These are phyloP conservation scores for Immersiella caudata DNA, from an alignment of 495 filamentous ascomycete genomes.

Conservation along the genomic window DNA sequence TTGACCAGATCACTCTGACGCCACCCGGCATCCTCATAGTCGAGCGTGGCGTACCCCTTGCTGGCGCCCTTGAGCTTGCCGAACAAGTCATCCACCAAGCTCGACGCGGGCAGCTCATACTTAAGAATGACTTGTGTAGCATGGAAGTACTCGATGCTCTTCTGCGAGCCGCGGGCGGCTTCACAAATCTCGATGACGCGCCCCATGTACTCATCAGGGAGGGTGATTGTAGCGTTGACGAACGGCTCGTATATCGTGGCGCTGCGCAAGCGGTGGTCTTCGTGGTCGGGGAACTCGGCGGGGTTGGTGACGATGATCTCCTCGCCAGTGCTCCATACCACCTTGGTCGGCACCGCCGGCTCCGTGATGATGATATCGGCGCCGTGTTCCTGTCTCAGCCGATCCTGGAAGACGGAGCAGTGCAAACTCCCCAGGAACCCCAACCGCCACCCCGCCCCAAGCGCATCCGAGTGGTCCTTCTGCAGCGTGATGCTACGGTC, in stretches of 20 bases:
- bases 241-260: constrained; percentile 77
- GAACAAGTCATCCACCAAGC: constrained; percentile 95
- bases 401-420: constrained; percentile 97
- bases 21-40: constrained; percentile 95
- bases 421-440: constrained; percentile 96
- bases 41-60: constrained; percentile 73
- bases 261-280: constrained; percentile 58
- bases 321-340: constrained; percentile 72
- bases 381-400: constrained; percentile 92
- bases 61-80: constrained; percentile 92
- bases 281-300: constrained; percentile 78
- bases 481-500: constrained; percentile 91
- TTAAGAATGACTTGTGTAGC: constrained; percentile 94
- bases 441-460: constrained; percentile 91
- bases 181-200: constrained; percentile 96
- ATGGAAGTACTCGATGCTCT: constrained; percentile 86
- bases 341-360: constrained; percentile 88
- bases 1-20: constrained; percentile 79
- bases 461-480: constrained; percentile 89
- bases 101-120: constrained; percentile 83
- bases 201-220: constrained; percentile 92
- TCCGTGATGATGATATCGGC: constrained; percentile 96
- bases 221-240: constrained; percentile 81
- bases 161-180: constrained; percentile 80
- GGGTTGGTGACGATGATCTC: constrained; percentile 80